Percentiles rank a stretch among this genome's conserved stretches.
Evolutionary conservation across 1,284 basidiomycete genomes (phyloP).

Genomic region (Moesziomyces antarcticus): DNA sequence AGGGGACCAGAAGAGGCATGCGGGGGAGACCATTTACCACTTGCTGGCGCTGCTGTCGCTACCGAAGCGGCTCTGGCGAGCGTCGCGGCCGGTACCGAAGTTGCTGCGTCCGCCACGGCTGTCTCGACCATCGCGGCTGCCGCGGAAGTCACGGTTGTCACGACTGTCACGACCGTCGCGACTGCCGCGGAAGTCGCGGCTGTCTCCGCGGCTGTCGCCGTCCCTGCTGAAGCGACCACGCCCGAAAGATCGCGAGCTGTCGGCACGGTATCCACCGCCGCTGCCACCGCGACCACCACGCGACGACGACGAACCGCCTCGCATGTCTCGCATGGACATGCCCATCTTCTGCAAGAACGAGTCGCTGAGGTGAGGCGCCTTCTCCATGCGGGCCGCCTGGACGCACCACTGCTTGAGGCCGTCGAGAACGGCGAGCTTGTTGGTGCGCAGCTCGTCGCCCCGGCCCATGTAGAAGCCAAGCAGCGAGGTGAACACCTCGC

Average conservation of each 20-base stretch:
- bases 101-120: conserved; percentile 20
- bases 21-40: conserved; percentile 13
- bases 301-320: conserved; percentile 8
- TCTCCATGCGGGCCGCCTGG: conserved; percentile 29
- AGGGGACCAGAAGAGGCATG: too few relatives aligned
- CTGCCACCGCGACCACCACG: background rate
- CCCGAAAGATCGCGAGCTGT: conserved; percentile 22
- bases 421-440: conserved; percentile 34
- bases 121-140: conserved; percentile 14
- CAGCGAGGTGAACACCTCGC: conserved; percentile 36
- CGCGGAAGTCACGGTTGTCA: background rate
- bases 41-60: conserved; percentile 33
- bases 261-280: conserved; percentile 13
- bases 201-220: background rate
- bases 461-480: conserved; percentile 56
- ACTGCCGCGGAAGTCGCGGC: conserved; percentile 1
- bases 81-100: conserved; percentile 33
- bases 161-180: conserved; percentile 21
- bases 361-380: conserved; percentile 42
- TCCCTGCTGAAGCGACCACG: conserved; percentile 47
- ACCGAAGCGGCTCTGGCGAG: conserved; percentile 34
- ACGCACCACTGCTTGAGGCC: conserved; percentile 52
- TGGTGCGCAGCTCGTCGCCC: conserved; percentile 41
- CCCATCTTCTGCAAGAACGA: conserved; percentile 46
- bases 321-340: conserved; percentile 10